phyloP scores from a whole-genome alignment of 73 alveolate species.

The Tetrahymena elliotti region DNA sequence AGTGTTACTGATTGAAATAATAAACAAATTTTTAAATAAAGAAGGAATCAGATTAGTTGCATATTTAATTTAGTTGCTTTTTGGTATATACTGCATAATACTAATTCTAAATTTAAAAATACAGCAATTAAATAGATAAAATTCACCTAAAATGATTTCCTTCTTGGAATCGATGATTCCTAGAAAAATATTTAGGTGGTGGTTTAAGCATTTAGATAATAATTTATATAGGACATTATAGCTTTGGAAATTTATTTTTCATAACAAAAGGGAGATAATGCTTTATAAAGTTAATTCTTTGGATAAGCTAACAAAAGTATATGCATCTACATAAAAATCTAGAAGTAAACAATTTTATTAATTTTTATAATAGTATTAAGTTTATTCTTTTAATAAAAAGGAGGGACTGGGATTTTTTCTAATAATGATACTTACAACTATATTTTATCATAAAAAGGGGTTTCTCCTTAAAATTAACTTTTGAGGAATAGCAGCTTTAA shows the following conservation, averaged over 20 bases:
- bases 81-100: not conserved
- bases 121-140: not conserved
- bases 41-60: not conserved
- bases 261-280: not conserved
- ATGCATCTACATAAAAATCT: not conserved
- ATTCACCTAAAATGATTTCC: not conserved
- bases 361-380: not conserved
- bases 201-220: not conserved
- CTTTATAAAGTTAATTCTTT: not conserved
- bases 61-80: not conserved
- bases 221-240: not conserved
- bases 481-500: not conserved
- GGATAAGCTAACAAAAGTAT: not conserved
- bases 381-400: not conserved
- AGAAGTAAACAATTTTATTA: not conserved
- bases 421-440: not conserved
- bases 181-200: not conserved
- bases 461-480: not conserved
- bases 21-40: not conserved
- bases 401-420: not conserved
- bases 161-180: not conserved
- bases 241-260: not conserved
- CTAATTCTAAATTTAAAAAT: not conserved
- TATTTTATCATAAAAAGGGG: not conserved
- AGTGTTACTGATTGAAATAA: not conserved